Evolutionary conservation across 1,284 basidiomycete species (phyloP).

Genomic region (Trichosporon coremiiforme): DNA sequence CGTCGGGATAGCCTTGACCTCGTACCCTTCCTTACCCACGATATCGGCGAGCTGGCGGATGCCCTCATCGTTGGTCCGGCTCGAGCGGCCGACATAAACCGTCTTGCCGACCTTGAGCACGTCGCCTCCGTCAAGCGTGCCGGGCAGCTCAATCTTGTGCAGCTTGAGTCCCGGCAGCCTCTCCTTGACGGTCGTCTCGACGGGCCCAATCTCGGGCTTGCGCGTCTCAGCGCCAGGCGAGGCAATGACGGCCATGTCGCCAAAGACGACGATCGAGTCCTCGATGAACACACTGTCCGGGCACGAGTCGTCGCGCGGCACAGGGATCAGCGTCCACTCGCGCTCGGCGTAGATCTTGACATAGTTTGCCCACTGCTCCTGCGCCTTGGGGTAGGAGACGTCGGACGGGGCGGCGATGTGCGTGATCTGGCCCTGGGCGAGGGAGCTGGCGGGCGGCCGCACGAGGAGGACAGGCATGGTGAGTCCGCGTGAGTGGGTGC

Average conservation of each 20-base stretch:
- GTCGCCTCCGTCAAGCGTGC: slow-evolving; percentile 25
- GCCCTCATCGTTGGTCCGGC: slow-evolving; percentile 23
- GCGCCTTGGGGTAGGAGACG: slow-evolving; percentile 12
- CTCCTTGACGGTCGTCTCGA: background rate
- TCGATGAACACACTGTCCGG: slow-evolving; percentile 26
- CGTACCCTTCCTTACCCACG: slow-evolving; percentile 19
- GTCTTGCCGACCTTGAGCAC: slow-evolving; percentile 27
- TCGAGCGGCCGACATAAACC: slow-evolving; percentile 22
- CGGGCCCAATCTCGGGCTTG: slow-evolving; percentile 16
- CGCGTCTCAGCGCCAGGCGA: slow-evolving; percentile 15
- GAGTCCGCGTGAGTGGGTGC: background rate
- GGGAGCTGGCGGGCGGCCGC: slow-evolving; percentile 17
- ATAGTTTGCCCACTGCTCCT: slow-evolving; percentile 19
- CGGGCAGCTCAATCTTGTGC: slow-evolving; percentile 11
- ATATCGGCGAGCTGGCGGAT: slow-evolving; percentile 21
- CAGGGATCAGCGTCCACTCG: slow-evolving; percentile 21
- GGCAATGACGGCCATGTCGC: slow-evolving; percentile 20
- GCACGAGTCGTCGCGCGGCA: slow-evolving; percentile 22
- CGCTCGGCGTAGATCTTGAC: slow-evolving; percentile 4
- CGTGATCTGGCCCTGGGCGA: slow-evolving; percentile 27
- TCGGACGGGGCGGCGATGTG: slow-evolving; percentile 19
- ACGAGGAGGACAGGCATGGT: slow-evolving; percentile 22
- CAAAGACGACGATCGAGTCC: slow-evolving; percentile 26
- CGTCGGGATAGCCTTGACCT: slow-evolving; percentile 14
- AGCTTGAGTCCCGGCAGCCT: slow-evolving; percentile 18